A percentile compares a stretch with the other conserved stretches of the same genome.
Conservation (phyloP, 108 stramenopile species). For the Pseudonitzschia delicatissima region DNA sequence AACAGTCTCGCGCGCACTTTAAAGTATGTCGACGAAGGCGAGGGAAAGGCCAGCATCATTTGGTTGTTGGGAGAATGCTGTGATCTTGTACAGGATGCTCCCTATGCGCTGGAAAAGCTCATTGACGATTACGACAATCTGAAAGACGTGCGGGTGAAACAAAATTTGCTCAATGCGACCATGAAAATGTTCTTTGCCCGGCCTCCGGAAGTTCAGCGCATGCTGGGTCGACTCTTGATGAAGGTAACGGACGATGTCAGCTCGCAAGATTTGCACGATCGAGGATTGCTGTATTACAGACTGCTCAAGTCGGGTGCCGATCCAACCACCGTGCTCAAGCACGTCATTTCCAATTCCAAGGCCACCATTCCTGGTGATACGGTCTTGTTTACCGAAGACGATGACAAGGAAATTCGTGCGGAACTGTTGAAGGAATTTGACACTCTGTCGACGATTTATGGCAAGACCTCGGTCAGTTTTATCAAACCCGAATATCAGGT, state of each 20-base stretch:
- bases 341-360: conserved; percentile 55
- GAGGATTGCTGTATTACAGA: conserved; percentile 96
- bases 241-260: conserved; percentile 90
- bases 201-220: conserved; percentile 95
- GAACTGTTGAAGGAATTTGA: conserved; percentile 94
- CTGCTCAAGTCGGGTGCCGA: conserved; percentile 80
- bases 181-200: conserved; percentile 95
- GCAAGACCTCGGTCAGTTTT: conserved; percentile 87
- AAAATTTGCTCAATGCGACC: conserved; percentile 87
- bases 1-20: conserved; percentile 83
- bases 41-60: conserved; percentile 90
- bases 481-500: conserved; percentile 82
- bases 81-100: conserved; percentile 86
- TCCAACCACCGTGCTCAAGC: conserved; percentile 63
- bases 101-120: conserved; percentile 95
- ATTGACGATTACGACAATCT: conserved; percentile 78
- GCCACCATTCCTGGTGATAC: conserved; percentile 25
- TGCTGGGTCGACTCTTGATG: conserved; percentile 92
- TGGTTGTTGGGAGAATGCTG: conserved; percentile 98
- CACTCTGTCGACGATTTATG: conserved; percentile 93
- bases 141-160: conserved; percentile 69
- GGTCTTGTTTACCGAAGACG: conserved; percentile 84
- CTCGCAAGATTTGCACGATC: conserved; percentile 95
- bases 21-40: conserved; percentile 72
- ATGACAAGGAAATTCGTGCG: conserved; percentile 63